phyloP scores from a whole-genome alignment of 225 moss, liverwort and hornwort species.

The Pleurozium schreberi region DNA sequence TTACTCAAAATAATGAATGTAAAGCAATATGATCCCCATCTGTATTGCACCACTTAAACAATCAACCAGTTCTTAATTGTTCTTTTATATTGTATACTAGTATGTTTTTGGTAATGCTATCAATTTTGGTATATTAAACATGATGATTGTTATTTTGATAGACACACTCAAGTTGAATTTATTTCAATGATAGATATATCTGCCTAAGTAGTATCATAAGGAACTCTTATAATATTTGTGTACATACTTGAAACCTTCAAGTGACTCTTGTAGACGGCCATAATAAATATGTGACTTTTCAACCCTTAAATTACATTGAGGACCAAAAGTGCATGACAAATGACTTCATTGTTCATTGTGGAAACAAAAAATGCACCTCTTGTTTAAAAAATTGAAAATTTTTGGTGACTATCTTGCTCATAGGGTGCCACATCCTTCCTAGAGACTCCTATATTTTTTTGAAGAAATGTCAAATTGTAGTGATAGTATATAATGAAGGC shows the following conservation, averaged over 20 bases:
- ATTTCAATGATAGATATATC: not conserved
- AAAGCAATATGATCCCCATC: not conserved
- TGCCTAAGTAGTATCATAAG: no score
- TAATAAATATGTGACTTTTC: no score
- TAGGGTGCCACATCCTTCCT: rapidly evolving
- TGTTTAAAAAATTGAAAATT: not conserved
- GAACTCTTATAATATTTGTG: no score
- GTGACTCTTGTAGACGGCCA: no score
- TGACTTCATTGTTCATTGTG: not conserved
- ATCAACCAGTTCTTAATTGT: not conserved
- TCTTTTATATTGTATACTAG: rapidly evolving
- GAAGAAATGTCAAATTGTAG: no score
- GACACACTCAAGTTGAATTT: not conserved
- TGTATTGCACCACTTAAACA: not conserved
- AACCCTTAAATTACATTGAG: rapidly evolving
- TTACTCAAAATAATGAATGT: not conserved
- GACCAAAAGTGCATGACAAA: not conserved
- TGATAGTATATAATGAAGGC: not conserved
- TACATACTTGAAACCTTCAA: no score
- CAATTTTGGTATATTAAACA: not conserved
- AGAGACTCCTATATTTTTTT: not conserved
- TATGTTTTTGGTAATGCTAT: not conserved
- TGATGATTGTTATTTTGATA: not conserved
- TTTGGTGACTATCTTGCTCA: not conserved
- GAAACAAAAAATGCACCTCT: not conserved